Evolutionary conservation across 371 early-diverging fungal genomes (phyloP), one percentile per base, ranked within the genome.

Genomic region (Actinomucor elegans): DNA sequence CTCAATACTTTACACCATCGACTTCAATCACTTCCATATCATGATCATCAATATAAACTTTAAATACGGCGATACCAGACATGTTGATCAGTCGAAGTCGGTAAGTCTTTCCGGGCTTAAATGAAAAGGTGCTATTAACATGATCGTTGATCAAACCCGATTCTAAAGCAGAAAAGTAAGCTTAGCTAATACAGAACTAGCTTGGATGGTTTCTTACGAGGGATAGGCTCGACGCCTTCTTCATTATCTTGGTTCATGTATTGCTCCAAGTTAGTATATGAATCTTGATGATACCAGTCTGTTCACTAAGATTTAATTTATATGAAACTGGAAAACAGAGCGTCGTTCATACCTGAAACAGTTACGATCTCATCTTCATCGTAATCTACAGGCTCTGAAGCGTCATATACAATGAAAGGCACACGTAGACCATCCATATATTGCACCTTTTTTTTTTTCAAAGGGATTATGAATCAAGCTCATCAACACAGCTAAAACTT

Each of bases 381-480:
- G 55, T 89, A 89, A 12, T 68, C 59, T 49, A 80, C 79, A 8
- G 79, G 61, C 41, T 88, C 87, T 11, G 48, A n/a, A 8, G 48
- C 24, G 41, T 80, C 74, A 45, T 84, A 75, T 42, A 93, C 65
- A 49, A 92, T 77, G 14, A 93, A 55, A 2, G 94, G 84, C 4
- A 83, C 79, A 31, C 87, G 81, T 1, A 92, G 66, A 5, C 94
- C 94, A 48, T 93, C 91, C 45, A 89, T 81, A 67, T 92, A 90
- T 52, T 91, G 88, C 33, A 75, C 83, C 36, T 69, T 32, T 12
- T 44, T n/a, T 17, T 6, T 24, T n/a, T n/a, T n/a, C n/a, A n/a
- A n/a, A n/a, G n/a, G n/a, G n/a, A n/a, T n/a, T n/a, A n/a, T n/a
- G n/a, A n/a, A n/a, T n/a, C n/a, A n/a, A n/a, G n/a, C n/a, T n/a